Percentiles rank a stretch among this genome's conserved stretches.
Conservation (phyloP, 768 basidiomycete species). For the Termitomyces sp. region DNA sequence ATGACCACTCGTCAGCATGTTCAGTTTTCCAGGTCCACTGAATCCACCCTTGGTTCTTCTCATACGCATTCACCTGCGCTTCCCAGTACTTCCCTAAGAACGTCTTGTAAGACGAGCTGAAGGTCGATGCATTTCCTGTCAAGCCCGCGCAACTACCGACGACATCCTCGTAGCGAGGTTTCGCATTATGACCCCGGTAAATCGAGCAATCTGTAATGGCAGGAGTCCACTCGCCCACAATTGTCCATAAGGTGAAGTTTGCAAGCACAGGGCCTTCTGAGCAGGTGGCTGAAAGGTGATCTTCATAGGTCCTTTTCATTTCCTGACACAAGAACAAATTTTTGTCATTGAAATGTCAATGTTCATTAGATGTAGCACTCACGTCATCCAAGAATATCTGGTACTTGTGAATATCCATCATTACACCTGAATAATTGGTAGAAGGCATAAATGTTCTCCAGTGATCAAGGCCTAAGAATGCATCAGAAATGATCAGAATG, state of each 20-base stretch:
- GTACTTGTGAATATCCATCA: conserved; percentile 78
- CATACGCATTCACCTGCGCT: conserved; percentile 71
- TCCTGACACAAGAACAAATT: conserved; percentile 23
- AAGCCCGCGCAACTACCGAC: conserved; percentile 70
- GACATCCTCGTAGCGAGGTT: conserved; percentile 60
- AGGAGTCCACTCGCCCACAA: conserved; percentile 87
- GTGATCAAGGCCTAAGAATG: conserved; percentile 67
- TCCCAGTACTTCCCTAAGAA: conserved; percentile 82
- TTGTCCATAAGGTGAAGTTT: conserved; percentile 62
- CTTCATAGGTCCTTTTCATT: conserved; percentile 34
- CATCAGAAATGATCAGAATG: conserved; percentile 68
- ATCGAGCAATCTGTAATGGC: conserved; percentile 73
- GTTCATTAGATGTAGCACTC: conserved; percentile 16
- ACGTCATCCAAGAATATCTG: conserved; percentile 66
- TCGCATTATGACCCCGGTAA: conserved; percentile 71
- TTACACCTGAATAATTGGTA: conserved; percentile 55
- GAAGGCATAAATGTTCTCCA: conserved; percentile 58
- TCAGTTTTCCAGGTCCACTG: conserved; percentile 87
- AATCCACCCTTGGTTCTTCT: conserved; percentile 62
- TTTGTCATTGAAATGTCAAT: background rate
- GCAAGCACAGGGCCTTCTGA: conserved; percentile 34
- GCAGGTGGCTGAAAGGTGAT: conserved; percentile 64
- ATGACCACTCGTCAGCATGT: conserved; percentile 83
- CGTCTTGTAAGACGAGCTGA: conserved; percentile 71
- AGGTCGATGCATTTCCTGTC: conserved; percentile 69